Base-by-base conservation (phyloP, 164 flowering plant species). In the Vitis riparia region DNA sequence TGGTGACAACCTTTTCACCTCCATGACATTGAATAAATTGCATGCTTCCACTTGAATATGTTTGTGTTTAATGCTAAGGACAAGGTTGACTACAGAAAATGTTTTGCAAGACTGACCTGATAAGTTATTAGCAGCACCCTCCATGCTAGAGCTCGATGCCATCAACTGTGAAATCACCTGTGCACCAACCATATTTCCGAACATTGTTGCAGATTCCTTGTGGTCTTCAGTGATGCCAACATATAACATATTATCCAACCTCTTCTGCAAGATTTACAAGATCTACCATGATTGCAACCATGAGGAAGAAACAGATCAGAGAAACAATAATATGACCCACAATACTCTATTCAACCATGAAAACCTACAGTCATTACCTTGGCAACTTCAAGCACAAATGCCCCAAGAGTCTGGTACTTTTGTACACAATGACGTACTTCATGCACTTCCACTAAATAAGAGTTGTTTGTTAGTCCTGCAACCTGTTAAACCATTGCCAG, bases 401-500 rank as follows among this genome's bases (percentile, higher is more conserved):
- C 67, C 49, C 99, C 96, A 74, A 96, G 97, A 74, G 61, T 29
- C 55, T 64, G 81, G 73, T 90, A 77, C 79, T 85, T 83, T 72
- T 83, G 81, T 27, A 91, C 92, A 82, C 99, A 96, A 47, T 76
- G 91, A 12, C 97, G 95, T 66, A 96, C 91, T 73, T 86, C 83
- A 81, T 91, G 97, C 71, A 97, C 61, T 64, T 85, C 94, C 2
- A 70, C 53, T 59, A 79, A 60, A 76, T 80, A 86, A 51, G 99
- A 92, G 80, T 96, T 96, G 86, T 96, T 96, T 72, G 98, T 93
- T 77, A 96, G 77, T 62, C 99, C 99, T 66, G 97, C 93, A 78
- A 96, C 87, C 99, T 96, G 77, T 76, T 32, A 66, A 76, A 70
- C 23, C 17, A 65, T 52, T 1, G 16, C 55, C 59, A 78, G 62